Evolutionary conservation across 345 rosid genomes (phyloP).

Genomic region (Gynandropsis gynandra): DNA sequence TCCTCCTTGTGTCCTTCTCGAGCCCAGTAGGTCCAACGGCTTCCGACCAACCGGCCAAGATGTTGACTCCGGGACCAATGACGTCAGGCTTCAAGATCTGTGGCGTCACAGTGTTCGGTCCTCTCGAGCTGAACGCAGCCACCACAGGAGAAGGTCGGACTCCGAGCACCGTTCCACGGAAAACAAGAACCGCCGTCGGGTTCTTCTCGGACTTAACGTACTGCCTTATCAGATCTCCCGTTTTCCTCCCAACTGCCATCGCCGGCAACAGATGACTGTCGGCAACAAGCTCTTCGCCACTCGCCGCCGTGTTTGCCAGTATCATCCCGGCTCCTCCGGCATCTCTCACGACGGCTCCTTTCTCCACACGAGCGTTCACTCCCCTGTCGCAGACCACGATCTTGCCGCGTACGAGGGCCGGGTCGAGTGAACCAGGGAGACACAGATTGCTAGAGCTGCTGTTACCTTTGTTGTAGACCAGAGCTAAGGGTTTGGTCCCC

Average conservation of each 20-base stretch:
- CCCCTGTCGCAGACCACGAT: conserved; percentile 65
- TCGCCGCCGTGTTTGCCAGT: conserved; percentile 38
- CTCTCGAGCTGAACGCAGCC: conserved; percentile 64
- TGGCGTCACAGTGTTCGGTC: conserved; percentile 52
- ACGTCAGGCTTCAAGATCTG: conserved; percentile 63
- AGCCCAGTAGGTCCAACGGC: conserved; percentile 46
- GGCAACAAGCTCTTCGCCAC: conserved; percentile 55
- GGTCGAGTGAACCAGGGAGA: conserved; percentile 48
- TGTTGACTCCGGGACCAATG: conserved; percentile 67
- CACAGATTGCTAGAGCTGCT: conserved; percentile 35
- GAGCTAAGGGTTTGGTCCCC: conserved; percentile 33
- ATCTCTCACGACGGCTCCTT: conserved; percentile 48
- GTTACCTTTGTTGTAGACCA: conserved; percentile 35
- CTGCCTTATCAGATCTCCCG: conserved; percentile 36
- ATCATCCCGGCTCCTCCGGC: conserved; percentile 70
- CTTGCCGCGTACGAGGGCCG: conserved; percentile 43
- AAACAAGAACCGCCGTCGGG: conserved; percentile 38
- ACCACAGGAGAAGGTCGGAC: conserved; percentile 56
- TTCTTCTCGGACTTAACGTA: conserved; percentile 29
- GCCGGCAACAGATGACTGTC: conserved; percentile 60
- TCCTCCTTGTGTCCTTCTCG: conserved; percentile 39
- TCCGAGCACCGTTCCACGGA: conserved; percentile 46
- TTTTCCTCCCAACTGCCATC: conserved; percentile 39
- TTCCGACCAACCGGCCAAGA: conserved; percentile 53
- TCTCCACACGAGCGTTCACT: conserved; percentile 45